These are phyloP conservation scores for Microdochium paspali DNA, from an alignment of 2,329 filamentous ascomycete species.

Conservation along the genomic window DNA sequence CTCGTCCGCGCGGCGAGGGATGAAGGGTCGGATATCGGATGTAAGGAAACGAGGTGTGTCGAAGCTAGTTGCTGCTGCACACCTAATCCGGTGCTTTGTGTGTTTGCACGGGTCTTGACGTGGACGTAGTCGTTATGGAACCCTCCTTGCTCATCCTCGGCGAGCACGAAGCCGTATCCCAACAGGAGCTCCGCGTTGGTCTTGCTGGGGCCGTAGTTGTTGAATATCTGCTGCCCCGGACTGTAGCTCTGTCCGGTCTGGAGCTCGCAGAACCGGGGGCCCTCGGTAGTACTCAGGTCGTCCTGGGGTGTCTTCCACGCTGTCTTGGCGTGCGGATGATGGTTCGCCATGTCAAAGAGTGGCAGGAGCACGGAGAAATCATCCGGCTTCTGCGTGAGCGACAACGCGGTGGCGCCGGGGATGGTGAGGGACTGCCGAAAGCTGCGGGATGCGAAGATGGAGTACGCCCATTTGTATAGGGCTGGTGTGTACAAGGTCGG, in stretches of 20 bases:
- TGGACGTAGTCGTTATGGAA: slow-evolving; percentile 54
- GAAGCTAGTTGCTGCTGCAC: slow-evolving; percentile 7
- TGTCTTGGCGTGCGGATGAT: slow-evolving; percentile 47
- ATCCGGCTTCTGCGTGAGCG: slow-evolving; percentile 33
- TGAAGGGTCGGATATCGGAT: slow-evolving; percentile 34
- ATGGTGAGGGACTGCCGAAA: slow-evolving; percentile 53
- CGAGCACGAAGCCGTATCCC: slow-evolving; percentile 53
- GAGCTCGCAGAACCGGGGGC: slow-evolving; percentile 29
- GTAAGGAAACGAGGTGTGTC: slow-evolving; percentile 37
- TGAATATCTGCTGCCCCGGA: slow-evolving; percentile 47
- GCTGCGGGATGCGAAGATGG: slow-evolving; percentile 55
- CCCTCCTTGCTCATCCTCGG: slow-evolving; percentile 26
- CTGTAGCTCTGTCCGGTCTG: slow-evolving; percentile 29
- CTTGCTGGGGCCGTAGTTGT: slow-evolving; percentile 61
- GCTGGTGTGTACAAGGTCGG: slow-evolving; percentile 29
- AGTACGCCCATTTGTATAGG: slow-evolving; percentile 56
- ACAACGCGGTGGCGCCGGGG: slow-evolving; percentile 21
- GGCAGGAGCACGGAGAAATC: slow-evolving; percentile 62
- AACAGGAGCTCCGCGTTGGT: slow-evolving; percentile 63
- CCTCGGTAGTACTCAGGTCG: slow-evolving; percentile 44
- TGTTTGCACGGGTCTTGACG: slow-evolving; percentile 34
- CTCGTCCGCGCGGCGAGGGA: slow-evolving; percentile 35
- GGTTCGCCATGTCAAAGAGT: slow-evolving; percentile 64
- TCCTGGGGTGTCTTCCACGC: background rate
- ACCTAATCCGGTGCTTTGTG: slow-evolving; percentile 12